Base-by-base conservation (phyloP, 2,329 filamentous ascomycete genomes). In the Periconia macrospinosa region DNA sequence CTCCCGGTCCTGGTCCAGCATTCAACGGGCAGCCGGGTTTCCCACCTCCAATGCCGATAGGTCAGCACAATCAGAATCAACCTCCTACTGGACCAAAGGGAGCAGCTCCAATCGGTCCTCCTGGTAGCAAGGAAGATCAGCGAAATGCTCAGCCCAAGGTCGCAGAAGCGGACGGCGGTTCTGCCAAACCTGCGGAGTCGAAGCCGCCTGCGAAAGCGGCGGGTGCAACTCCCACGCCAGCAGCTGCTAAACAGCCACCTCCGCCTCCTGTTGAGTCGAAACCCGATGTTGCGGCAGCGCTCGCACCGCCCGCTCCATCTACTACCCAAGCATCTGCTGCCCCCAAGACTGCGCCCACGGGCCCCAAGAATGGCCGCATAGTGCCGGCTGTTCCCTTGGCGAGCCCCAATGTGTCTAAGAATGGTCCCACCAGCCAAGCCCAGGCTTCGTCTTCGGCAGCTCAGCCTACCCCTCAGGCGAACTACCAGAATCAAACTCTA, bases 11-110 rank as follows among this genome's bases (percentile, higher is more conserved):
- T 10, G 88, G 87, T 7, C 89, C 90, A 74, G 87, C 86, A 23
- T 94, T 91, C 62, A 88, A 86, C 33, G 86, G 83, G 30, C 87
- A 85, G 14, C 85, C 84, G 27, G 87, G 83, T 45, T 90, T 88
- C 67, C 73, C 77, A 49, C 87, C 86, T 55, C 83, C 83, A 27
- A 78, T 83, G 69, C 83, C 82, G 19, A 81, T 83, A 56, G 85
- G 83, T 37, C 72, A 76, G 52, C 67, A 69, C 58, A 75, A 69
- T 51, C 71, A 71, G 48, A 72, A 73, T 45, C 74, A 74, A 51
- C 75, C 71, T 49, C 70, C 71, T 27, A 68, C 73, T 51, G 68
- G 72, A 42, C 65, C 74, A 53, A 66, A 73, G 54, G 72, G 73
- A 40, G 69, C 64, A 18, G 61, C 62, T 19, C 65, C 68, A 20